Base-by-base conservation (phyloP, 2,329 filamentous ascomycete species). In the Neonectria faginata region DNA sequence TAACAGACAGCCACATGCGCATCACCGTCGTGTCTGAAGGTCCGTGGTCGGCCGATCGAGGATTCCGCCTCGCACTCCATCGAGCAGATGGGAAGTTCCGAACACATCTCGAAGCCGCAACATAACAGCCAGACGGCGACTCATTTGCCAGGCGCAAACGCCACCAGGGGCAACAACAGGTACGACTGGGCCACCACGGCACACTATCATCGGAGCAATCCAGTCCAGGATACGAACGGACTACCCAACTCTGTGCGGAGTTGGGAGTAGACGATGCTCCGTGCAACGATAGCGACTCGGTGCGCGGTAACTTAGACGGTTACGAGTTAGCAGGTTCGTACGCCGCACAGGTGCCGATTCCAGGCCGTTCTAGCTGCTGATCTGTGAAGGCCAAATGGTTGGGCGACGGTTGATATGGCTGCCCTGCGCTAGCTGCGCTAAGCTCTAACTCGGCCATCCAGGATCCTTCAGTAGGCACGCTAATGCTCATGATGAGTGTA, bases 351-450 rank as follows among this genome's bases (percentile, higher is more conserved):
- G n/a, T 51, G 27, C 64, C 63, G 59, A 68, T 72, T 73, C 61
- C 57, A 67, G 64, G 62, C 69, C 54, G 48, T 69, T 71, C 64
- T 62, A 52, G 67, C 67, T 67, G 71, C 51, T 70, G 70, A 70
- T 72, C 70, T 60, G 54, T 63, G 42, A 66, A 41, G 44, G 68
- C 60, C 63, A 68, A 65, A 57, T 45, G 66, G 53, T 57, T 66
- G 67, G 67, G 60, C 53, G 54, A 66, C 69, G 57, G 68, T 65
- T 71, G 65, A 59, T 48, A 58, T 70, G 71, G 68, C 64, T 71
- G 65, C 57, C 57, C 55, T 57, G 57, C 60, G 57, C 64, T 63
- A 67, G 67, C 61, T 64, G 52, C 69, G 65, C 72, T 73, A 73
- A 66, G 44, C 56, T 29, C n/a, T 18, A 42, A 42, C 39, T 42